Conservation (phyloP, 2,329 filamentous ascomycete genomes). For the Penicillium sp. region DNA sequence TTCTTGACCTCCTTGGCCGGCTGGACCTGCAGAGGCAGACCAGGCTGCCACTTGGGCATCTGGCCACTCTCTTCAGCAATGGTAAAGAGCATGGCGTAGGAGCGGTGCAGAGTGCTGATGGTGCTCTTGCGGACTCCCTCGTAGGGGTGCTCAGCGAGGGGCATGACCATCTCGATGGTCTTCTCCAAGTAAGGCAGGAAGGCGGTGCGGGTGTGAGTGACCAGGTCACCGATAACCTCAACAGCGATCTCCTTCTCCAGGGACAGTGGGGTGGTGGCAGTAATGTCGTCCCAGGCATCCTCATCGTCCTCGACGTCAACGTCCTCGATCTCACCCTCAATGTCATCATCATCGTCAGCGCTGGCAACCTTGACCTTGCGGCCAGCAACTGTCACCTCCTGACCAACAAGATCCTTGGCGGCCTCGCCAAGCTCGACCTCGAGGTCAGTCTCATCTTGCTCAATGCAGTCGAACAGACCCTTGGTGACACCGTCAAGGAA, state of each 20-base stretch:
- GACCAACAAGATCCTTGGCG: constrained; percentile 67
- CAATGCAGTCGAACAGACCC: constrained; percentile 72
- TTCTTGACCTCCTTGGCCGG: constrained; percentile 76
- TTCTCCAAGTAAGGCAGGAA: constrained; percentile 83
- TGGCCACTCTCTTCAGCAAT: constrained; percentile 75
- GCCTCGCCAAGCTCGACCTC: constrained; percentile 71
- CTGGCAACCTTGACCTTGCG: constrained; percentile 80
- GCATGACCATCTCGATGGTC: constrained; percentile 74
- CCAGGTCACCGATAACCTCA: constrained; percentile 88
- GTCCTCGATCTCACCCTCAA: constrained; percentile 57
- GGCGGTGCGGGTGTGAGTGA: constrained; percentile 75
- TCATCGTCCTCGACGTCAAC: constrained; percentile 72
- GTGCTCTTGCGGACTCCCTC: constrained; percentile 92
- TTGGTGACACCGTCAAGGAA: constrained; percentile 47
- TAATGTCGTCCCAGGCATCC: constrained; percentile 77
- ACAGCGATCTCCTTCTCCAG: constrained; percentile 97
- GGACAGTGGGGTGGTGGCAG: constrained; percentile 79
- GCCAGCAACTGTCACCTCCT: constrained; percentile 72
- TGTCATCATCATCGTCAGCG: constrained; percentile 55
- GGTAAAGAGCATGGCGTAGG: constrained; percentile 85
- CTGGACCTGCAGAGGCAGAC: constrained; percentile 74
- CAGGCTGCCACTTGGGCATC: constrained; percentile 79
- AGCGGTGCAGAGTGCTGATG: constrained; percentile 85
- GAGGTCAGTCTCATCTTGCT: constrained; percentile 80
- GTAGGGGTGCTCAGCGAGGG: constrained; percentile 81